These are phyloP conservation scores for Phytophthora foliorum DNA, from an alignment of 352 stramenopile species.

Conservation along the genomic window DNA sequence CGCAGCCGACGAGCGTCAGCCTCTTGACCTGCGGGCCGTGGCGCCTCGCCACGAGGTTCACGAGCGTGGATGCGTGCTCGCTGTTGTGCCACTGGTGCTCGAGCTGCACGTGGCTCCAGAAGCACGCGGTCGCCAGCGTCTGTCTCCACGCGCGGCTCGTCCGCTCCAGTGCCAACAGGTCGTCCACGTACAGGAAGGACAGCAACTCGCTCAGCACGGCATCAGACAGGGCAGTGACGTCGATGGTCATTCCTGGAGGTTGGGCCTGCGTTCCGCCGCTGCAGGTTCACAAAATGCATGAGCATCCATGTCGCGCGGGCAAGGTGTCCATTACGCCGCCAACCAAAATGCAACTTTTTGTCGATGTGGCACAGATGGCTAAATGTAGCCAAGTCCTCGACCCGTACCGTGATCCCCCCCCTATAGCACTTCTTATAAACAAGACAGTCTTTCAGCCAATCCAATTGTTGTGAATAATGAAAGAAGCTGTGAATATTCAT, in stretches of 20 bases:
- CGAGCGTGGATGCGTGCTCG: slow-evolving; percentile 33
- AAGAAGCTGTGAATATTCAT: too few species aligned
- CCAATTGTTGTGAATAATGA: too few species aligned
- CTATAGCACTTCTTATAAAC: too few species aligned
- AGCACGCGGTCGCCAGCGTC: slow-evolving; percentile 33
- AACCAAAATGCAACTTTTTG: slow-evolving; percentile 18
- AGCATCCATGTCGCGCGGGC: not conserved
- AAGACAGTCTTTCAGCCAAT: too few species aligned
- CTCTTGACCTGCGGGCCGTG: slow-evolving; percentile 52
- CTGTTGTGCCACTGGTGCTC: slow-evolving; percentile 44
- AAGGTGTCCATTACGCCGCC: slow-evolving; percentile 7
- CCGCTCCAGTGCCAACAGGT: slow-evolving; percentile 63
- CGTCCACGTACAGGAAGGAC: slow-evolving; percentile 57
- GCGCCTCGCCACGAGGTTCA: slow-evolving; percentile 40
- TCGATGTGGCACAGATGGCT: slow-evolving; percentile 28
- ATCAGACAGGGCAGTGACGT: slow-evolving; percentile 25
- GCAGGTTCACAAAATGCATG: slow-evolving; percentile 23
- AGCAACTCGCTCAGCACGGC: slow-evolving; percentile 50
- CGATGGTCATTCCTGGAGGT: slow-evolving; percentile 19
- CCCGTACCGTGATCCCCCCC: not conserved
- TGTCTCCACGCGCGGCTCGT: slow-evolving; percentile 48
- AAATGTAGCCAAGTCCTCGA: slow-evolving; percentile 1
- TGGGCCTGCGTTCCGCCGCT: slow-evolving; percentile 25
- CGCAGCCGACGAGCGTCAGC: slow-evolving; percentile 60
- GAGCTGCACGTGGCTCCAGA: slow-evolving; percentile 49